These are phyloP conservation scores for Citrus hindsii DNA, from an alignment of 345 rosid genomes.

Conservation along the genomic window DNA sequence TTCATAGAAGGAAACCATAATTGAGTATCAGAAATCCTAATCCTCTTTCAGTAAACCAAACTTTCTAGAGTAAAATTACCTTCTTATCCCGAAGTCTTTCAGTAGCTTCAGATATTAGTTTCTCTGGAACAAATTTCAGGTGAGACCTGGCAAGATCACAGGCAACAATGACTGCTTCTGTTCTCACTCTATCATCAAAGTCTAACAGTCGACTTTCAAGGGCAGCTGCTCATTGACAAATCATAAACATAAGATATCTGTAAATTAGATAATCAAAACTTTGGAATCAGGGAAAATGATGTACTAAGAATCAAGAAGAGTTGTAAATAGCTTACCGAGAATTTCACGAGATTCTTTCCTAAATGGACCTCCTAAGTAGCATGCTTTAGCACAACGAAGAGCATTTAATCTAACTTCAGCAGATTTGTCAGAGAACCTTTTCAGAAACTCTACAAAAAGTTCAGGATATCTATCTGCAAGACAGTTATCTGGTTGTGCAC, in stretches of 20 bases:
- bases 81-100: constrained; percentile 97
- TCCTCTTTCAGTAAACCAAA: constrained; percentile 1
- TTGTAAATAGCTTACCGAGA: constrained; percentile 47
- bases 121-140: constrained; percentile 45
- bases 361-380: constrained; percentile 57
- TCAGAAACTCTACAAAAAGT: constrained; percentile 73
- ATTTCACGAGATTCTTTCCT: constrained; percentile 56
- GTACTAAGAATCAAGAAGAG: constrained; percentile 6
- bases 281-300: constrained; percentile 19
- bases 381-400: constrained; percentile 61
- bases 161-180: constrained; percentile 62
- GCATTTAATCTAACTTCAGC: constrained; percentile 81
- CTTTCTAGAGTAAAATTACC: constrained; percentile 33
- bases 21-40: constrained; percentile 8
- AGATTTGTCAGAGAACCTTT: constrained; percentile 88
- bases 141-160: constrained; percentile 74
- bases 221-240: constrained; percentile 51
- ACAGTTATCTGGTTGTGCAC: constrained; percentile 49
- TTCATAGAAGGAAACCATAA: constrained; percentile 32
- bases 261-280: constrained; percentile 10
- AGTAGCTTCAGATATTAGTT: constrained; percentile 53
- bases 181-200: constrained; percentile 82
- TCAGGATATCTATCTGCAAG: constrained; percentile 51
- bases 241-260: constrained; percentile 16
- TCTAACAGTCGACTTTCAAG: constrained; percentile 79